phyloP scores from a whole-genome alignment of 2,329 filamentous ascomycete species.

The Cladosporium sp. region DNA sequence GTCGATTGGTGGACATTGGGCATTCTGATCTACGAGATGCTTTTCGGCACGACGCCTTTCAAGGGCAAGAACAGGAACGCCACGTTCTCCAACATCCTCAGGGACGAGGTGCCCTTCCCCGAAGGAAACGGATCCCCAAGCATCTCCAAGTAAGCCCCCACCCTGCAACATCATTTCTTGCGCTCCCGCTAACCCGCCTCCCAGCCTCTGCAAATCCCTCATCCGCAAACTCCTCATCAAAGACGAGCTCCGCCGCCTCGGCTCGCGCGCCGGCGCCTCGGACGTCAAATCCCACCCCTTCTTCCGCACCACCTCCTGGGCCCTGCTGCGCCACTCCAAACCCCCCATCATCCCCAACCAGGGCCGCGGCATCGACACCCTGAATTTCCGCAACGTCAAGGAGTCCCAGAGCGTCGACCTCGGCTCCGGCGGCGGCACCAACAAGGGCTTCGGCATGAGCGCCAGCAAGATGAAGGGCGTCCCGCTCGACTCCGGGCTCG shows the following conservation, averaged over 20 bases:
- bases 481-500: slow-evolving; percentile 75
- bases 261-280: slow-evolving; percentile 88
- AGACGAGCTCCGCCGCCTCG: slow-evolving; percentile 87
- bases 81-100: slow-evolving; percentile 93
- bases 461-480: slow-evolving; percentile 60
- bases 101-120: slow-evolving; percentile 93
- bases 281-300: slow-evolving; percentile 96
- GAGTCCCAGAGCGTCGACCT: slow-evolving; percentile 94
- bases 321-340: slow-evolving; percentile 93
- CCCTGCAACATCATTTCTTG: background rate
- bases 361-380: slow-evolving; percentile 81
- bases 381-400: slow-evolving; percentile 98
- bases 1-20: slow-evolving; percentile 99
- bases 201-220: slow-evolving; percentile 86
- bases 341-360: slow-evolving; percentile 93
- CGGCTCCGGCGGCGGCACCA: slow-evolving; percentile 44
- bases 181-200: background rate
- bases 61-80: slow-evolving; percentile 99
- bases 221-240: slow-evolving; percentile 97
- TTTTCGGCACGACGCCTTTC: slow-evolving; percentile 96
- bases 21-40: slow-evolving; percentile 97
- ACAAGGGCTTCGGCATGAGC: slow-evolving; percentile 31
- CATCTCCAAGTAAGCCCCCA: slow-evolving; percentile 74
- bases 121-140: slow-evolving; percentile 78
- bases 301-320: slow-evolving; percentile 95